Evolutionary conservation across 805 yeast genomes (phyloP).

Genomic region (Lipomyces yamanashiensis): DNA sequence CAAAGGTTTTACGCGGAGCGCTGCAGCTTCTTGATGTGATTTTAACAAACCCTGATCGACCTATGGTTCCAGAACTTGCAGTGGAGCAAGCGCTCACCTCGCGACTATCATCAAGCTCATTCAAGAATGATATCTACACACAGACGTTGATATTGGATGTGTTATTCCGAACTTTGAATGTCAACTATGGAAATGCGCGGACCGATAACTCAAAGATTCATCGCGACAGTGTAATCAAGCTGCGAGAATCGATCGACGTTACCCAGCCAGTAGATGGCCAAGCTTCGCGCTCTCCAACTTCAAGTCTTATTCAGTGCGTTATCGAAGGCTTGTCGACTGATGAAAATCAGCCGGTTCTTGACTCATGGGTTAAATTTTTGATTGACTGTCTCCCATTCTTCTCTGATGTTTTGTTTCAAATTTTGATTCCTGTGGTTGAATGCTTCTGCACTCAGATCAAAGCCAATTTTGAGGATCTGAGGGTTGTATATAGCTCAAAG

Average conservation of each 20-base stretch:
- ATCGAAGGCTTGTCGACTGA: constrained; percentile 55
- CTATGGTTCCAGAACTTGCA: constrained; percentile 27
- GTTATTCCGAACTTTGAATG: constrained; percentile 32
- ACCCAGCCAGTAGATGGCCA: constrained; percentile 13
- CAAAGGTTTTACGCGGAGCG: constrained; percentile 36
- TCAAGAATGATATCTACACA: constrained; percentile 35
- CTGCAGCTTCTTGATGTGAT: constrained; percentile 34
- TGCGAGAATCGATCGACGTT: constrained; percentile 32
- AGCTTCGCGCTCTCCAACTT: constrained; percentile 25
- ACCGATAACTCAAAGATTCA: constrained; percentile 29
- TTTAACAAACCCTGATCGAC: constrained; percentile 26
- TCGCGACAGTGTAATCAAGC: constrained; percentile 32
- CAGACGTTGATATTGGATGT: constrained; percentile 35
- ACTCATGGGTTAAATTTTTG: constrained; percentile 57
- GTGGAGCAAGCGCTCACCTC: constrained; percentile 35
- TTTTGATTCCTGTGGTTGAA: constrained; percentile 59
- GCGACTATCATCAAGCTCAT: constrained; percentile 27
- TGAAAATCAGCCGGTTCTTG: constrained; percentile 51
- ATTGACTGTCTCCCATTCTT: constrained; percentile 58
- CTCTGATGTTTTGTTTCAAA: constrained; percentile 58
- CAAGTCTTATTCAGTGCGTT: constrained; percentile 48
- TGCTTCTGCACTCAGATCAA: constrained; percentile 53
- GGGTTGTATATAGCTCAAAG: constrained; percentile 27
- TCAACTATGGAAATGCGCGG: constrained; percentile 28
- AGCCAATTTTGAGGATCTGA: constrained; percentile 44